Percentiles rank a stretch among this genome's conserved stretches.
Conservation (phyloP, 805 yeast genomes). For the Saccharomycopsis schoenii region DNA sequence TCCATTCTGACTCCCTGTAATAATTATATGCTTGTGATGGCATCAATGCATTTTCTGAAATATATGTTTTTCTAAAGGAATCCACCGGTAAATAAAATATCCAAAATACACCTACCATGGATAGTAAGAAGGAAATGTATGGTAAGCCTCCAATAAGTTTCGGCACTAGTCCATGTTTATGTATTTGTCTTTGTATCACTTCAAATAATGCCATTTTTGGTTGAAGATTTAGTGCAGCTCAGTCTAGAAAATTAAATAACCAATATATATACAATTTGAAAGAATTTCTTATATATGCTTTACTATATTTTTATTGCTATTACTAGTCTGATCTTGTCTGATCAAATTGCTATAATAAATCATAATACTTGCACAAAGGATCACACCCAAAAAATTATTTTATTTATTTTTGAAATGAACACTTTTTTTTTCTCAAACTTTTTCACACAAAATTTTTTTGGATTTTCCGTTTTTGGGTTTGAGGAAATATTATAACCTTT, state of each 20-base stretch:
- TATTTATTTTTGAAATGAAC: not conserved
- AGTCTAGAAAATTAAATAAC: too few species aligned
- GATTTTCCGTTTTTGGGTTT: not conserved
- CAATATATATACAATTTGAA: too few species aligned
- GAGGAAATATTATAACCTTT: not conserved
- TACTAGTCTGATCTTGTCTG: too few species aligned
- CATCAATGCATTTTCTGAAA: conserved; percentile 92
- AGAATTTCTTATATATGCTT: too few species aligned
- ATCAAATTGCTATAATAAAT: too few species aligned
- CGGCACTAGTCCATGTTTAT: conserved; percentile 38
- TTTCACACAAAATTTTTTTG: not conserved
- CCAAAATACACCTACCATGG: conserved; percentile 43
- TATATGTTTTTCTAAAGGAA: conserved; percentile 76
- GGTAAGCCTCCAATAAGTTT: conserved; percentile 36
- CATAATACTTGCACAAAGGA: too few species aligned
- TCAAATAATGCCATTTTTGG: conserved; percentile 37
- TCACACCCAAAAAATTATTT: too few species aligned
- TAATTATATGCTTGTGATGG: conserved; percentile 93
- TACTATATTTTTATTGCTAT: too few species aligned
- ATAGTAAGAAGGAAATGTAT: conserved; percentile 31
- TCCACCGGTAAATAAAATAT: conserved; percentile 60
- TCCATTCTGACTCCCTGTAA: conserved; percentile 93
- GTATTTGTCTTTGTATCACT: conserved; percentile 32
- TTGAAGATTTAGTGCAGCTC: not conserved
- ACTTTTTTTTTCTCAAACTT: not conserved